Percentiles rank a stretch among this genome's conserved stretches.
phyloP scores from a whole-genome alignment of 2,329 filamentous ascomycete species.

The Fusarium sp. region DNA sequence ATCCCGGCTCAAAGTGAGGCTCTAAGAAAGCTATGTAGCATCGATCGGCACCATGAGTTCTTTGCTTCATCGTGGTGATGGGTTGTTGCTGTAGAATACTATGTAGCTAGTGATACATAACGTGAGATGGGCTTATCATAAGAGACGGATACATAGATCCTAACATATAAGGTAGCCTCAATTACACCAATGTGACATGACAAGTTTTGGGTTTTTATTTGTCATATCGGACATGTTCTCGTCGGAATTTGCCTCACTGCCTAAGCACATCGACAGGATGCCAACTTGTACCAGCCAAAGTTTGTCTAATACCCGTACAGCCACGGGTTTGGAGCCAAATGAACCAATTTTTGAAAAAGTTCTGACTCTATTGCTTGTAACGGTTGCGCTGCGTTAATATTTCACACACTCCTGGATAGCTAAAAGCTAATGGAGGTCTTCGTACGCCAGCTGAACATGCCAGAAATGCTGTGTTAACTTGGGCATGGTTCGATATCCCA shows the following conservation, averaged over 20 bases:
- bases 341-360: not conserved
- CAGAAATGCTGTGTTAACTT: not conserved
- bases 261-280: not conserved
- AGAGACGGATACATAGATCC: not conserved
- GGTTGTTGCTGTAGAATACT: not conserved
- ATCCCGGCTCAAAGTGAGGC: not conserved
- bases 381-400: not conserved
- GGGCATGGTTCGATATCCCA: constrained; percentile 19
- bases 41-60: not conserved
- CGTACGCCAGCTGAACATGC: not conserved
- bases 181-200: not conserved
- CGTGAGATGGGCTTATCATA: not conserved
- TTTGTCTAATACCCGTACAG: not conserved
- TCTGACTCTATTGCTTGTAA: not conserved
- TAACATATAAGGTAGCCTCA: not conserved
- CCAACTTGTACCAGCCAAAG: not conserved
- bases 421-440: not conserved
- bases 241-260: not conserved
- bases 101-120: not conserved
- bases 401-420: too few relatives aligned
- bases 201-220: not conserved
- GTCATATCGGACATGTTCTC: not conserved
- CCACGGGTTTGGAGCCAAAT: not conserved
- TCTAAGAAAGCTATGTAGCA: not conserved
- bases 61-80: not conserved